A percentile compares a stretch with the other conserved stretches of the same genome.
These are phyloP conservation scores for Exserohilum turcica DNA, from an alignment of 2,329 filamentous ascomycete genomes.

Conservation along the genomic window DNA sequence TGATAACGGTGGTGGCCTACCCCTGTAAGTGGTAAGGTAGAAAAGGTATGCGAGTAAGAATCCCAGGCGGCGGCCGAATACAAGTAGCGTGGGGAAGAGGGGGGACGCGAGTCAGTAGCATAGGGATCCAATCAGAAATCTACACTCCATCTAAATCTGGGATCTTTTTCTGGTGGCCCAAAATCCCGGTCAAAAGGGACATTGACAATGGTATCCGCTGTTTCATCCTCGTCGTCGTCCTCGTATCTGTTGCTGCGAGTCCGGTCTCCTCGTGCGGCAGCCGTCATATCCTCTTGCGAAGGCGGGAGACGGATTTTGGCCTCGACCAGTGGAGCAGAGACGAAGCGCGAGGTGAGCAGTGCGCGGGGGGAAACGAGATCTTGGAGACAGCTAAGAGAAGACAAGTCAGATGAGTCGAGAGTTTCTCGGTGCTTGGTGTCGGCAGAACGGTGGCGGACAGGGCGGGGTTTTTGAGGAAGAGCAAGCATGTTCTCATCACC, in stretches of 20 bases:
- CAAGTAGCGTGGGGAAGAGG: no score
- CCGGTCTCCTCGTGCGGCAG: constrained; percentile 17
- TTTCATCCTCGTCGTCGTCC: constrained; percentile 24
- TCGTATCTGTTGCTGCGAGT: constrained; percentile 25
- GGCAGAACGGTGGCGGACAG: constrained; percentile 20
- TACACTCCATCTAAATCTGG: constrained; percentile 50
- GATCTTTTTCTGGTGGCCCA: constrained; percentile 43
- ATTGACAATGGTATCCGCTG: constrained; percentile 19
- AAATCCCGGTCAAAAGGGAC: constrained; percentile 43
- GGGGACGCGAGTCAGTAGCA: background rate
- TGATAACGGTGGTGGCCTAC: no score
- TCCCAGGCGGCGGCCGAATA: no score
- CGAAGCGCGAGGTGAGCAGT: constrained; percentile 44
- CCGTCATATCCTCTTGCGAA: constrained; percentile 36
- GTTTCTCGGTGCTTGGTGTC: constrained; percentile 31
- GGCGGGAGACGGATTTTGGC: constrained; percentile 46
- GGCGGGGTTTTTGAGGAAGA: constrained; percentile 18
- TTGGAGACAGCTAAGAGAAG: constrained; percentile 48
- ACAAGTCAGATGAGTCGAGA: constrained; percentile 43
- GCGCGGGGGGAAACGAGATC: constrained; percentile 45
- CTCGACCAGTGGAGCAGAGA: constrained; percentile 47
- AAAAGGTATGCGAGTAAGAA: background rate
- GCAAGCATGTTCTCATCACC: constrained; percentile 25
- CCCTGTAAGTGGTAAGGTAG: no score
- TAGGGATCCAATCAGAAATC: constrained; percentile 41